A percentile compares a stretch with the other conserved stretches of the same genome.
phyloP scores from a whole-genome alignment of 2,329 filamentous ascomycete genomes.

The Venturia nashicola region DNA sequence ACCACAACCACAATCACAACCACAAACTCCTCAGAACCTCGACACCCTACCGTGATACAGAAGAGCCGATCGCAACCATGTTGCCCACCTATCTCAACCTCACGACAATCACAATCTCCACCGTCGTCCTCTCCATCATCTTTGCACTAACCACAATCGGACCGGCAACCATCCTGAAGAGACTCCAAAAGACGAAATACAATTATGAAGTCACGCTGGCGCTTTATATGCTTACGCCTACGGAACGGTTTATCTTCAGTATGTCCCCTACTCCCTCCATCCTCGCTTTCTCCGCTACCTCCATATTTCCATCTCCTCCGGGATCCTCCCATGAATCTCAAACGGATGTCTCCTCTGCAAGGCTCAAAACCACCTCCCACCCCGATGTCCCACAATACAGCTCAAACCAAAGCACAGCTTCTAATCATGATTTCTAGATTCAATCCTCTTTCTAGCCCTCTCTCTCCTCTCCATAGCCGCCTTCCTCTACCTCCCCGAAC shows the following conservation, averaged over 20 bases:
- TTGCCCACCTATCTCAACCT: background rate
- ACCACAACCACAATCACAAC: background rate
- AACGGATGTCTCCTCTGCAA: no score
- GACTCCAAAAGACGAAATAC: slow-evolving; percentile 91
- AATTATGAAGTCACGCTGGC: slow-evolving; percentile 96
- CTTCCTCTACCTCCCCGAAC: slow-evolving; percentile 86
- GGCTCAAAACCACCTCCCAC: no score
- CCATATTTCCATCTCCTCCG: background rate
- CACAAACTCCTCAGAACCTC: background rate
- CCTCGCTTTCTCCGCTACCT: slow-evolving; percentile 5
- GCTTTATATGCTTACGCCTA: slow-evolving; percentile 93
- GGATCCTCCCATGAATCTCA: background rate
- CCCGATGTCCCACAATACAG: no score
- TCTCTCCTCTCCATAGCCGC: slow-evolving; percentile 77
- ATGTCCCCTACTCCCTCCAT: slow-evolving; percentile 16
- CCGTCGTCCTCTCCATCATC: slow-evolving; percentile 24
- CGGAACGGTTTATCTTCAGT: slow-evolving; percentile 98
- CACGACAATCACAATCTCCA: slow-evolving; percentile 13
- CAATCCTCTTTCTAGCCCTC: slow-evolving; percentile 79
- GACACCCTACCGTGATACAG: background rate
- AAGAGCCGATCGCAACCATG: background rate
- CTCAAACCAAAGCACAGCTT: no score
- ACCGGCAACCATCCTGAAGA: slow-evolving; percentile 39
- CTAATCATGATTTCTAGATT: slow-evolving; percentile 44
- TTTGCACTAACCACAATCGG: slow-evolving; percentile 1